Conservation (phyloP, 169 alveolate genomes). For the Plasmodium inui region DNA sequence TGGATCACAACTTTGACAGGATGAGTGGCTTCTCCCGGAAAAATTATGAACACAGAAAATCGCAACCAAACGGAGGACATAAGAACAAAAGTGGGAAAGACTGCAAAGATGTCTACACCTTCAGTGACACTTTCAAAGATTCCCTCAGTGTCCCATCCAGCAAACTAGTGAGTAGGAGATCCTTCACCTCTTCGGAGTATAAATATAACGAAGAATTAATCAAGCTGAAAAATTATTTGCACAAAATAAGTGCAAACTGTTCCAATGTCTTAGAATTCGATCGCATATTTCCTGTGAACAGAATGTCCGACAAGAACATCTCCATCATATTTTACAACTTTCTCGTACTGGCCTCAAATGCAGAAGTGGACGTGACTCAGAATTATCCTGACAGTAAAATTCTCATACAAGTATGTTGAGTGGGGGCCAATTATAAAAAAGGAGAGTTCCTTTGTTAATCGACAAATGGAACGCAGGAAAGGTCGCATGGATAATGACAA, state of each 20-base stretch:
- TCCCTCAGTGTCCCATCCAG: conserved; percentile 73
- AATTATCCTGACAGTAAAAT: conserved; percentile 46
- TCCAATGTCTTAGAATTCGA: conserved; percentile 35
- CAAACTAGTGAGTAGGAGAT: conserved; percentile 48
- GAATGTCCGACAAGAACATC: conserved; percentile 34
- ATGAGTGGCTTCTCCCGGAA: conserved; percentile 16
- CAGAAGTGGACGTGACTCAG: conserved; percentile 46
- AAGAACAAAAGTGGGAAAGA: conserved; percentile 5
- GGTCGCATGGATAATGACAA: neutral
- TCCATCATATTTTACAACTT: conserved; percentile 54
- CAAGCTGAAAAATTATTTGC: conserved; percentile 51
- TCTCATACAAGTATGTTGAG: conserved; percentile 29
- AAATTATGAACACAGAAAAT: conserved; percentile 12
- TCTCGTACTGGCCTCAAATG: conserved; percentile 73
- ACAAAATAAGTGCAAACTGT: conserved; percentile 23
- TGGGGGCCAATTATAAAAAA: neutral
- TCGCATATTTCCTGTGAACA: conserved; percentile 26
- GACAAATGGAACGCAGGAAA: neutral
- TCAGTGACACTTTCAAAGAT: conserved; percentile 61
- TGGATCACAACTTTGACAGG: conserved; percentile 12
- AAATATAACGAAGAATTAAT: conserved; percentile 59
- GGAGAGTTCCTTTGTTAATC: neutral
- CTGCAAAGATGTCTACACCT: neutral
- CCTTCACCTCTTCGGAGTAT: conserved; percentile 40
- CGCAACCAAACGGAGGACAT: neutral